Conservation (phyloP, 2,329 filamentous ascomycete genomes). For the Mycosphaerella arachidis region DNA sequence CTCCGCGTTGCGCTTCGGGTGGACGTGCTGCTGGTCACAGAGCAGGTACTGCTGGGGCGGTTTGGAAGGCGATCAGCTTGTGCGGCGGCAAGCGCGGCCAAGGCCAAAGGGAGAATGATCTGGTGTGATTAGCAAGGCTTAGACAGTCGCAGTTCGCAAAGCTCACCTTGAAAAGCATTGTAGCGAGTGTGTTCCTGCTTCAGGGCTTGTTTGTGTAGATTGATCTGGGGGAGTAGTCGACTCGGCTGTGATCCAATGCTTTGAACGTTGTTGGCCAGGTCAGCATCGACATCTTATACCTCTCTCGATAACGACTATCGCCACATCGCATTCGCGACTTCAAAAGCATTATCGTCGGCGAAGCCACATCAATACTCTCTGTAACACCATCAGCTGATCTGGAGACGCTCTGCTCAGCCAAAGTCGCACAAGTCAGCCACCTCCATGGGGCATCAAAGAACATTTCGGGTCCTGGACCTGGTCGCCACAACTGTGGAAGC, state of each 20-base stretch:
- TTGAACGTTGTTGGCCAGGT: too few relatives aligned
- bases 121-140: too few relatives aligned
- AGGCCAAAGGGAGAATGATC: too few relatives aligned
- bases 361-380: slow-evolving; percentile 2
- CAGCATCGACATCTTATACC: background rate
- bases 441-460: background rate
- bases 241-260: background rate
- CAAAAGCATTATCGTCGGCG: background rate
- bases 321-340: background rate
- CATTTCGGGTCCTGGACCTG: background rate
- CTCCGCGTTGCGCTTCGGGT: background rate
- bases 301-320: background rate
- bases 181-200: too few relatives aligned
- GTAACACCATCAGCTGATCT: background rate
- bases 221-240: background rate
- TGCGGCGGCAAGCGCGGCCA: too few relatives aligned
- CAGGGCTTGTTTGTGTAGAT: too few relatives aligned
- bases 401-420: background rate
- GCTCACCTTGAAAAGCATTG: too few relatives aligned
- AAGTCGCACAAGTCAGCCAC: background rate
- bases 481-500: background rate
- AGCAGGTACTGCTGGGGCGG: too few relatives aligned
- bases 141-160: too few relatives aligned
- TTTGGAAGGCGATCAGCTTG: too few relatives aligned
- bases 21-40: too few relatives aligned